phyloP scores from a whole-genome alignment of 2,329 filamentous ascomycete species.

The Alternaria triticimaculans region DNA sequence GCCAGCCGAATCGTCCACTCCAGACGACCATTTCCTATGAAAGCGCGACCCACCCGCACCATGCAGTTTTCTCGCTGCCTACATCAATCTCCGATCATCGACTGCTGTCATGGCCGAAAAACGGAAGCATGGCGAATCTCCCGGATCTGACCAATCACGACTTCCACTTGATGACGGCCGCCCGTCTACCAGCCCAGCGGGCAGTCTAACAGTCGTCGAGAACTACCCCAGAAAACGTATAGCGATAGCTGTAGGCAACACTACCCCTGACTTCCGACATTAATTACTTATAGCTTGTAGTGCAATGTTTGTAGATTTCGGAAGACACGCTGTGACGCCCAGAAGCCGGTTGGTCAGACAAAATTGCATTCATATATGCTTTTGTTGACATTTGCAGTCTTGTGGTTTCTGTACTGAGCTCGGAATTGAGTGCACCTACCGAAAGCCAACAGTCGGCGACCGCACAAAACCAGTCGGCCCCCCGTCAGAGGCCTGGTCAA shows the following conservation, averaged over 20 bases:
- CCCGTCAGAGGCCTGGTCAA: constrained; percentile 27
- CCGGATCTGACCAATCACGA: constrained; percentile 8
- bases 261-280: constrained; percentile 4
- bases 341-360: constrained; percentile 21
- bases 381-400: background rate
- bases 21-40: background rate
- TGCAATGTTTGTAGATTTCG: constrained; percentile 40
- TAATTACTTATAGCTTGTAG: constrained; percentile 15
- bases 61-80: background rate
- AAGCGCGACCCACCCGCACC: background rate
- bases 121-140: constrained; percentile 17
- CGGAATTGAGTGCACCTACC: constrained; percentile 38
- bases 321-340: constrained; percentile 38
- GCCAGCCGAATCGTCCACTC: constrained; percentile 5
- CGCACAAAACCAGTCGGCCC: constrained; percentile 20
- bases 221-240: constrained; percentile 25
- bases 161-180: constrained; percentile 4
- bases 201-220: constrained; percentile 15
- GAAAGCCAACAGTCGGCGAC: constrained; percentile 31
- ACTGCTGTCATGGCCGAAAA: constrained; percentile 23
- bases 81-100: background rate
- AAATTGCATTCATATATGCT: background rate
- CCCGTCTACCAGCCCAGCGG: constrained; percentile 16
- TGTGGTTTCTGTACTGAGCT: constrained; percentile 33
- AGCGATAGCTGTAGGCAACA: background rate